These are phyloP conservation scores for Ogataea allantospora DNA, from an alignment of 805 yeast genomes.

Conservation along the genomic window DNA sequence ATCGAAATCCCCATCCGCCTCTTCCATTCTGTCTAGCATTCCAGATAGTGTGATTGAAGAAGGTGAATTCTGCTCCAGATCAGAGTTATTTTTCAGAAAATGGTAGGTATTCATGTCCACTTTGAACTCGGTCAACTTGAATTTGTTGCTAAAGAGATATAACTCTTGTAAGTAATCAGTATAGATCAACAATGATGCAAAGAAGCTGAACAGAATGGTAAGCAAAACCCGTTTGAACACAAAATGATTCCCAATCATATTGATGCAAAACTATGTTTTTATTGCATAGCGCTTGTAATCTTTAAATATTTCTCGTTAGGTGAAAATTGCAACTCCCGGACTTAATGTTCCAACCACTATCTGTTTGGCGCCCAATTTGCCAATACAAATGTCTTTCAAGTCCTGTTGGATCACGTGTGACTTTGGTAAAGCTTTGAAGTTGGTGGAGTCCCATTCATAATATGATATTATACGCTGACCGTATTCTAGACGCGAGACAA, in stretches of 20 bases:
- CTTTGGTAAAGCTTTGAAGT: not conserved
- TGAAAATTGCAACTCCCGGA: conserved; percentile 4
- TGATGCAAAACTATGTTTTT: conserved; percentile 1
- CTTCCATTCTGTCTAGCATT: conserved; percentile 8
- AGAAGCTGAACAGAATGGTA: conserved; percentile 23
- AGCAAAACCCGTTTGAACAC: conserved; percentile 21
- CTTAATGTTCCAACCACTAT: conserved; percentile 10
- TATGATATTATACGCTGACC: conserved; percentile 1
- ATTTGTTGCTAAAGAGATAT: conserved; percentile 26
- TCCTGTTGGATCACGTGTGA: not conserved
- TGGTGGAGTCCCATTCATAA: conserved; percentile 2
- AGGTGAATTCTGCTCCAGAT: conserved; percentile 14
- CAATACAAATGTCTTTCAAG: conserved; percentile 21
- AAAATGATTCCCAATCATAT: conserved; percentile 22
- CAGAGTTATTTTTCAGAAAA: conserved; percentile 19
- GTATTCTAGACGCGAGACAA: not conserved
- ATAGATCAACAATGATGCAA: conserved; percentile 25
- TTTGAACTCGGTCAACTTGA: conserved; percentile 22
- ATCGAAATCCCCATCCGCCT: conserved; percentile 1
- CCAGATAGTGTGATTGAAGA: conserved; percentile 14
- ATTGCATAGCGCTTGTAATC: conserved; percentile 4
- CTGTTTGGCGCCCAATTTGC: conserved; percentile 17
- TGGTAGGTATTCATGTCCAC: conserved; percentile 26
- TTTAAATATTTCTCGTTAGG: not conserved
- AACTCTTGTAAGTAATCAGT: conserved; percentile 30